Percentiles rank a stretch among this genome's conserved stretches.
phyloP scores from a whole-genome alignment of 495 filamentous ascomycete species.

The Penicillium subrubescens region DNA sequence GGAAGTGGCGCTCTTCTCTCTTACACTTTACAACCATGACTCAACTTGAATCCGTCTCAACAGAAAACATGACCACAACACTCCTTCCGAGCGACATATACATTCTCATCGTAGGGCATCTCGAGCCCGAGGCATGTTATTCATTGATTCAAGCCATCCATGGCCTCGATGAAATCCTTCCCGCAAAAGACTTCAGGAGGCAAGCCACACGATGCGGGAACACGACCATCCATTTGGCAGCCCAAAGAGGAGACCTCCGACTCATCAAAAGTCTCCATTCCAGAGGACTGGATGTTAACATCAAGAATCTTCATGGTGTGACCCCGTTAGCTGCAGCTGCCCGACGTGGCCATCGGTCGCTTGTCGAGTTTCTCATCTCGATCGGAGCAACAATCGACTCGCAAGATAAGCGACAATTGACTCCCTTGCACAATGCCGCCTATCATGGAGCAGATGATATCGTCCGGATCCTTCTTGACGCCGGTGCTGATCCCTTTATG shows the following conservation, averaged over 20 bases:
- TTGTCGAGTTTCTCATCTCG: background rate
- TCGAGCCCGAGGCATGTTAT: background rate
- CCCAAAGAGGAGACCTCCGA: background rate
- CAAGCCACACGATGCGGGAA: background rate
- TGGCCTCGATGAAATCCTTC: background rate
- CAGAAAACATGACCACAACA: background rate
- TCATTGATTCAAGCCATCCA: background rate
- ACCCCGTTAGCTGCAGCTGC: background rate
- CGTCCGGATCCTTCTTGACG: background rate
- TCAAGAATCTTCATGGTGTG: background rate
- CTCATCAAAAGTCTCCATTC: background rate
- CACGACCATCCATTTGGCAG: background rate
- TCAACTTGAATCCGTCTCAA: no score
- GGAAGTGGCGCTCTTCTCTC: no score
- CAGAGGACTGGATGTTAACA: background rate
- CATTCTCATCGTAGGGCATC: slow-evolving; percentile 5
- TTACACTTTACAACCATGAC: no score
- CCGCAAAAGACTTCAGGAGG: background rate
- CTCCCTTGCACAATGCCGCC: background rate
- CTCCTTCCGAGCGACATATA: background rate
- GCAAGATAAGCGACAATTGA: background rate
- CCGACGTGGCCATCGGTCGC: background rate
- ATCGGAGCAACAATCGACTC: background rate
- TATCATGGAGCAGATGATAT: background rate
- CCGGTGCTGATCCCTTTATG: background rate